Evolutionary conservation across 495 filamentous ascomycete species (phyloP).

Genomic region (Penicillium desertorum): DNA sequence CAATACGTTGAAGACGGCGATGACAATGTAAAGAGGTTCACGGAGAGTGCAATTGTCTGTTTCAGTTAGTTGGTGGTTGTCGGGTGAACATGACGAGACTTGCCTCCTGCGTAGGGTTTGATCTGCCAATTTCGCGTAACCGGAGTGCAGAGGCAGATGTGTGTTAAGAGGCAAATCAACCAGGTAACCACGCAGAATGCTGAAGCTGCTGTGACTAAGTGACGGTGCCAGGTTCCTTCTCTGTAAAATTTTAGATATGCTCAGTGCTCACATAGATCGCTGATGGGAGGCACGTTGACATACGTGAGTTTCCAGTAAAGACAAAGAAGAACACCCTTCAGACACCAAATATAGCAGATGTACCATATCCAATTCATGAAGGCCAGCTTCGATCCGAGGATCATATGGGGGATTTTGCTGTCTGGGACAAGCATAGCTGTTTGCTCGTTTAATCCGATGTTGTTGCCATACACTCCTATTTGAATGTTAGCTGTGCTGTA

Average conservation of each 20-base stretch:
- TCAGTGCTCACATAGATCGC: neutral
- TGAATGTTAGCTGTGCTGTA: neutral
- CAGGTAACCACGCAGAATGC: slow-evolving; percentile 45
- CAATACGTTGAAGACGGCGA: slow-evolving; percentile 26
- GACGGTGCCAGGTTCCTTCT: slow-evolving; percentile 21
- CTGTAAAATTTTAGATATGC: slow-evolving; percentile 4
- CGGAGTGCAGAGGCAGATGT: slow-evolving; percentile 47
- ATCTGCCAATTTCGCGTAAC: slow-evolving; percentile 52
- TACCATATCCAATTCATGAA: slow-evolving; percentile 52
- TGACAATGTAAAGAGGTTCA: slow-evolving; percentile 22
- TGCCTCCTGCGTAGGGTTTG: slow-evolving; percentile 46
- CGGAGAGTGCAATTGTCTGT: slow-evolving; percentile 31
- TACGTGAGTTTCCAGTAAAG: slow-evolving; percentile 56
- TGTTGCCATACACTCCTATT: slow-evolving; percentile 20
- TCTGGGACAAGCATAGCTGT: slow-evolving; percentile 24
- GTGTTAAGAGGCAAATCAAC: slow-evolving; percentile 44
- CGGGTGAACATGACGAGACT: neutral
- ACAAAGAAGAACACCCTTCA: slow-evolving; percentile 51
- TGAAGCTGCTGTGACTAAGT: slow-evolving; percentile 17
- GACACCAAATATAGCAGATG: slow-evolving; percentile 50
- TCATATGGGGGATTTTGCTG: slow-evolving; percentile 14
- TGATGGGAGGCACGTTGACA: neutral
- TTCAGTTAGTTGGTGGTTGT: neutral
- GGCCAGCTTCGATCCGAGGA: slow-evolving; percentile 25
- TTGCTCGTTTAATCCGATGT: slow-evolving; percentile 22